Conservation (phyloP, 768 basidiomycete genomes). For the Trametes cubensis region DNA sequence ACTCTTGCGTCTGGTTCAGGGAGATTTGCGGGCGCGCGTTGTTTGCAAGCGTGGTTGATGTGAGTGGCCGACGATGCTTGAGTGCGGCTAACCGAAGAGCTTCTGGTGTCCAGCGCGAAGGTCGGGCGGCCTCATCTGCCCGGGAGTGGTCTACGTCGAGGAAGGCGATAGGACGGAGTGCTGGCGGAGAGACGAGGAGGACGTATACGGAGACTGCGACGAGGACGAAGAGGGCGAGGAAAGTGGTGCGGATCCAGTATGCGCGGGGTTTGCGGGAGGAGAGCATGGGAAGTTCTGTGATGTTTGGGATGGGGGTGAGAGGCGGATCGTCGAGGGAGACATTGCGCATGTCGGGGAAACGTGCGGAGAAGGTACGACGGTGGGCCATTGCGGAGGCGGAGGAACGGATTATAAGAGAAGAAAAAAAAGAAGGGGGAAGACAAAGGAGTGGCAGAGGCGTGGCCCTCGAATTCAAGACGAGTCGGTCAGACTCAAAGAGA, state of each 20-base stretch:
- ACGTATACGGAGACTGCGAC: constrained; percentile 56
- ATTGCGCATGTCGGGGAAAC: constrained; percentile 31
- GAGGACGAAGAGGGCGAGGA: constrained; percentile 57
- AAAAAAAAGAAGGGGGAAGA: constrained; percentile 5
- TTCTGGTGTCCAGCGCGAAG: constrained; percentile 34
- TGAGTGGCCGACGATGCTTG: constrained; percentile 17
- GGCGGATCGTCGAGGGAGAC: constrained; percentile 32
- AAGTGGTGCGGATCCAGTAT: constrained; percentile 52
- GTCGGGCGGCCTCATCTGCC: constrained; percentile 34
- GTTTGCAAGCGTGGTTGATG: constrained; percentile 1
- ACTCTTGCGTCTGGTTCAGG: constrained; percentile 60
- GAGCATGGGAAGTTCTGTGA: constrained; percentile 28
- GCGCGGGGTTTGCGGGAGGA: constrained; percentile 42
- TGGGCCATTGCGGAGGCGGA: constrained; percentile 29
- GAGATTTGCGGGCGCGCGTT: constrained; percentile 42
- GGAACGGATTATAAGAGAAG: constrained; percentile 15
- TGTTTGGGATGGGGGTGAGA: constrained; percentile 32
- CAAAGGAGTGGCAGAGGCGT: constrained; percentile 30
- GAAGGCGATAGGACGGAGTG: constrained; percentile 40
- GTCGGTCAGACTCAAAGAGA: background rate
- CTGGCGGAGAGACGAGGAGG: constrained; percentile 52
- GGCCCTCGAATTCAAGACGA: constrained; percentile 7
- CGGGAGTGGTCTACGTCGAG: constrained; percentile 24
- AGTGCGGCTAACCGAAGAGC: constrained; percentile 37
- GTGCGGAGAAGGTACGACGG: constrained; percentile 34